Evolutionary conservation across 2,329 filamentous ascomycete species (phyloP).

Genomic region (Aspergillus transmontanensis): DNA sequence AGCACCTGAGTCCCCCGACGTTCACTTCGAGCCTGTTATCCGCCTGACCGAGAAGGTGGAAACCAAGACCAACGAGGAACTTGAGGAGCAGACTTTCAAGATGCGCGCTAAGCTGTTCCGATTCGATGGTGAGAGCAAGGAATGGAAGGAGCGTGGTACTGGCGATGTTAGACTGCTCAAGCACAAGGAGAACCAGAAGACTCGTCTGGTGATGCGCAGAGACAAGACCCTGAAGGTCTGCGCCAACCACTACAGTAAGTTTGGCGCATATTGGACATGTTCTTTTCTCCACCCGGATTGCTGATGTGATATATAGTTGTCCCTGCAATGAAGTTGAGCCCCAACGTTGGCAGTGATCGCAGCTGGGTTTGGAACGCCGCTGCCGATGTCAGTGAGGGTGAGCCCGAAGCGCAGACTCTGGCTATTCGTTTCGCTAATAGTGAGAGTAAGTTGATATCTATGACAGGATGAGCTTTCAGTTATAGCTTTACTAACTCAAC

Average conservation of each 20-base stretch:
- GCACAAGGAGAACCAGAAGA: slow-evolving; percentile 99
- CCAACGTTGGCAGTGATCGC: slow-evolving; percentile 96
- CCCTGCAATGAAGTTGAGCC: slow-evolving; percentile 97
- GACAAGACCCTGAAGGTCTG: slow-evolving; percentile 99
- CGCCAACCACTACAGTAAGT: slow-evolving; percentile 98
- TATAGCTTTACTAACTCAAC: slow-evolving; percentile 19
- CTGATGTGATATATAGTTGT: slow-evolving; percentile 64
- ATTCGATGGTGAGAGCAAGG: slow-evolving; percentile 85
- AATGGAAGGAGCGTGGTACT: slow-evolving; percentile 99
- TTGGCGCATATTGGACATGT: neutral
- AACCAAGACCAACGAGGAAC: slow-evolving; percentile 96
- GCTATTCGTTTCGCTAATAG: slow-evolving; percentile 97
- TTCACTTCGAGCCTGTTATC: slow-evolving; percentile 96
- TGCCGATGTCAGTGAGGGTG: slow-evolving; percentile 96
- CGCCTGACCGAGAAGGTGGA: slow-evolving; percentile 96
- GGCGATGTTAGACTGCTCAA: slow-evolving; percentile 95
- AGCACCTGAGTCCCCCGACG: slow-evolving; percentile 82
- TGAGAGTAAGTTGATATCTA: slow-evolving; percentile 70
- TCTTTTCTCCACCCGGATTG: neutral
- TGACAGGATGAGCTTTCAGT: no score
- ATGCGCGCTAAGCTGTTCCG: slow-evolving; percentile 99
- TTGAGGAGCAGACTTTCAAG: slow-evolving; percentile 97
- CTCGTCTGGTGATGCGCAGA: slow-evolving; percentile 93
- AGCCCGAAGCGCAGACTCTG: slow-evolving; percentile 92
- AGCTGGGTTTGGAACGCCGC: slow-evolving; percentile 99